Evolutionary conservation across 23 red algal genomes (phyloP), one percentile per base, ranked within the genome.

Genomic region (Rhodosorus marinus): DNA sequence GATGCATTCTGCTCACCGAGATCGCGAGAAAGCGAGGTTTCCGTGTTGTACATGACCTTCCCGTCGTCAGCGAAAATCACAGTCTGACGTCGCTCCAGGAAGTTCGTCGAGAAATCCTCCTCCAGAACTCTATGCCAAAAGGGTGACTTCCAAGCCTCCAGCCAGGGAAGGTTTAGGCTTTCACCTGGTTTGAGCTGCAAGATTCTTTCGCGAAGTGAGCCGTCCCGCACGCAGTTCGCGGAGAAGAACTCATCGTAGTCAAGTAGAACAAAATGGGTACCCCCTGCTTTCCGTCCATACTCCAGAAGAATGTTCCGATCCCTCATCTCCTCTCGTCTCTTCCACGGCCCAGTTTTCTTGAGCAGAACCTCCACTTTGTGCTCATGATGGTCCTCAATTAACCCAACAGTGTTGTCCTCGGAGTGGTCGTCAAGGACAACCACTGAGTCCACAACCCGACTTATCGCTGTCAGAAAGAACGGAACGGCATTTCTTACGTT

Each of bases 201-300:
- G 24, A 84, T 74, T 33, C 31, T 19, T 6, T 36, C 27, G 7
- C 58, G 49, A n/a, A 84, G 29, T 9, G 14, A 31, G 26, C 58
- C 58, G 17, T 67, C 49, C 14, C 35, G 36, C 4, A 60, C 29
- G 51, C 79, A 84, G 17, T 56, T 60, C 46, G 49, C 27, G 22
- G 66, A 43, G 11, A 84, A 19, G 35, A 65, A 65, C 53, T 84
- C 79, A 29, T 84, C 79, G 25, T 84, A 84, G 20, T 84, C 79
- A 1, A 73, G 60, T 29, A 74, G 33, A 5, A 74, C 60, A 84
- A 84, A 84, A 38, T 84, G 79, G 0, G 79, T 66, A 20, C 59
- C 79, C 6, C 67, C 66, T 0, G 59, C 61, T 1, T 31, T 8
- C n/a, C 79, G 64, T 0, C 59, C 79, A 0, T 48, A 59, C 43